Evolutionary conservation across 2,329 filamentous ascomycete genomes (phyloP), one percentile per base, ranked within the genome.

Genomic region (Alternaria alternata): DNA sequence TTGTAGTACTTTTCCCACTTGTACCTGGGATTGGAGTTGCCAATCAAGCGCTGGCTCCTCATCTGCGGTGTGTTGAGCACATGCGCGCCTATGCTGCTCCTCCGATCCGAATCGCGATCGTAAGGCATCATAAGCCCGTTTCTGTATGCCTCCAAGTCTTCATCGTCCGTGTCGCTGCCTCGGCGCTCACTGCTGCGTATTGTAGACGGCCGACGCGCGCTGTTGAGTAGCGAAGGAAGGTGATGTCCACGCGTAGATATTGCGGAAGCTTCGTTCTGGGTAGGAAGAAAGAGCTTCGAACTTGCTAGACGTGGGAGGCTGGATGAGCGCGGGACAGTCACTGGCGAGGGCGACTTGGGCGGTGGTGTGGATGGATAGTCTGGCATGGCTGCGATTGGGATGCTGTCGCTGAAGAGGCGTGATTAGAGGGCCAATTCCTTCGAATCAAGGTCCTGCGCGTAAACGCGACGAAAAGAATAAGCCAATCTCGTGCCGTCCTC

Each of bases 1-100:
- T 92, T 96, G 87, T 91, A 96, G 77, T 97, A 97, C 62, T 85
- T 86, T 74, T 93, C 90, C 86, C 93, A 97, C 64, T 86, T 86
- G 79, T 96, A 97, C 62, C 92, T 83, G 18, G 92, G 91, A 76
- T 95, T 97, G 67, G 87, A 92, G 70, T 92, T 92, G 42, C 94
- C 94, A 76, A 97, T 96, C 70, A 98, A 84, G 55, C 92, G 87
- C 86, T 93, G 91, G 73, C 90, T 93, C 63, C 92, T 86, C 85
- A 93, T 90, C 76, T 91, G 88, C 3, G 90, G 88, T 41, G 82
- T 83, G 67, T 82, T 80, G 47, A 85, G 70, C 7, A 81, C 72
- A 42, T 71, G 69, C 1, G 80, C 81, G 16, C 77, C 81, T 54
- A 76, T 66, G 62, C 81, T 84, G 63, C 75, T 73, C 44, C 80